Percentiles rank a stretch among this genome's conserved stretches.
Evolutionary conservation across 371 early-diverging fungal genomes (phyloP).

Genomic region (Funneliformis caledonium): DNA sequence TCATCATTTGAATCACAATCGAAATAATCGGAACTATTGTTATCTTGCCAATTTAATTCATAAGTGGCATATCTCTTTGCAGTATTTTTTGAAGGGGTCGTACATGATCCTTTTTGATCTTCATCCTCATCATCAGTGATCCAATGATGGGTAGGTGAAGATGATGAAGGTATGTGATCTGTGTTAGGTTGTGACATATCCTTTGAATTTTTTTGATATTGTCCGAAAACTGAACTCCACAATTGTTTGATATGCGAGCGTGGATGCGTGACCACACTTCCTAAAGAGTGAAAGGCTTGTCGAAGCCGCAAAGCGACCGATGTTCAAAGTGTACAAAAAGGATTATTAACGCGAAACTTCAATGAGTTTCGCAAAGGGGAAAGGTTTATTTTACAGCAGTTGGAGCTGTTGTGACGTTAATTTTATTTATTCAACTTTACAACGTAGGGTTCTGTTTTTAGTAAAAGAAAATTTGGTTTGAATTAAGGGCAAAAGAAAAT

Average conservation of each 20-base stretch:
- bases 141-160: neutral
- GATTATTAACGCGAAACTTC: neutral
- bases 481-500: neutral
- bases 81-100: neutral
- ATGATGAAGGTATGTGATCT: neutral
- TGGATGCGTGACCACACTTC: neutral
- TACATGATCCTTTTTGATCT: neutral
- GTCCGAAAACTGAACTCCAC: conserved; percentile 4
- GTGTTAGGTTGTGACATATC: conserved; percentile 13
- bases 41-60: conserved; percentile 18
- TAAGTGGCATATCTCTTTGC: conserved; percentile 35
- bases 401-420: conserved; percentile 35
- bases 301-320: conserved; percentile 29
- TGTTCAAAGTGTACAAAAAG: neutral
- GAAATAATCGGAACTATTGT: neutral
- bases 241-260: neutral
- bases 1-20: neutral
- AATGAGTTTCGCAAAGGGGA: neutral
- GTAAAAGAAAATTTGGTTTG: neutral
- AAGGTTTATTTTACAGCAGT: conserved; percentile 21
- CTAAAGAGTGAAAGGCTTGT: conserved; percentile 13
- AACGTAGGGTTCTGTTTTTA: neutral
- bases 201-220: neutral
- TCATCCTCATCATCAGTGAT: neutral
- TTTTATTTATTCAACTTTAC: no score